phyloP scores from a whole-genome alignment of 2,329 filamentous ascomycete species.

The Stromatinia cepivora region DNA sequence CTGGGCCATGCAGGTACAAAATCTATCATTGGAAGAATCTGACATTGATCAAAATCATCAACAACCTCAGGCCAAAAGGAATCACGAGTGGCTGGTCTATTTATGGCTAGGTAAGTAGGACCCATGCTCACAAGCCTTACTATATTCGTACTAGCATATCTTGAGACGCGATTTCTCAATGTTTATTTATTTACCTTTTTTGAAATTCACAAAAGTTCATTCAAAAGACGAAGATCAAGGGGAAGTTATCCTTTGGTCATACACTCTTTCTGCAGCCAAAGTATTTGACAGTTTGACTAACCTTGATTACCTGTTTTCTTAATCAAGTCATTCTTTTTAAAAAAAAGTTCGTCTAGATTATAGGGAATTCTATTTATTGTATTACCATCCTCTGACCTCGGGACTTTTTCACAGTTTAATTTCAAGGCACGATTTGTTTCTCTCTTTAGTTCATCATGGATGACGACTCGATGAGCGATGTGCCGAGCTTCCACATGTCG shows the following conservation, averaged over 20 bases:
- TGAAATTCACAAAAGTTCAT: background rate
- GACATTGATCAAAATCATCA: too few species aligned
- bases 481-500: slow-evolving; percentile 57
- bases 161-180: slow-evolving; percentile 7
- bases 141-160: background rate
- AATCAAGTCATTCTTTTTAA: background rate
- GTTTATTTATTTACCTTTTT: slow-evolving; percentile 20
- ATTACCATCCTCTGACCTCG: slow-evolving; percentile 14
- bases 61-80: background rate
- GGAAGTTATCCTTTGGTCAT: slow-evolving; percentile 11
- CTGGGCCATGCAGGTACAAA: background rate
- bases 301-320: background rate
- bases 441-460: slow-evolving; percentile 29
- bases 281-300: background rate
- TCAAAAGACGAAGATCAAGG: background rate
- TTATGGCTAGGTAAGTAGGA: background rate
- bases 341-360: background rate
- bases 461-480: slow-evolving; percentile 50
- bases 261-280: slow-evolving; percentile 15
- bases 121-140: background rate
- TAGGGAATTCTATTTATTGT: slow-evolving; percentile 18
- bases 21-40: background rate
- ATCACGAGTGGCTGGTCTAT: background rate
- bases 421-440: slow-evolving; percentile 5
- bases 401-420: background rate